Evolutionary conservation across 768 basidiomycete species (phyloP).

Genomic region (Leccinum boreale): DNA sequence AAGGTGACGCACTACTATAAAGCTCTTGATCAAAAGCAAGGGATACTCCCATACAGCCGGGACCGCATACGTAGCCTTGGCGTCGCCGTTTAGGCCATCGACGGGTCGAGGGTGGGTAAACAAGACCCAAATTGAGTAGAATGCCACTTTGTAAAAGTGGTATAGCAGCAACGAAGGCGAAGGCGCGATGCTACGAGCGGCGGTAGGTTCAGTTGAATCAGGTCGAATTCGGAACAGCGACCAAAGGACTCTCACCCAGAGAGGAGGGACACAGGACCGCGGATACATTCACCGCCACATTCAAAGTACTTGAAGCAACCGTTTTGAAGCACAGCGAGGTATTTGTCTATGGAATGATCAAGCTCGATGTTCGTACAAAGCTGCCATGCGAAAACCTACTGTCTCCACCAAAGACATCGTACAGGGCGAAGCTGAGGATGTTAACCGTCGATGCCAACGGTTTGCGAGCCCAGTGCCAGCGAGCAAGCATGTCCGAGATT

Average conservation of each 20-base stretch:
- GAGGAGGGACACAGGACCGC: constrained; percentile 86
- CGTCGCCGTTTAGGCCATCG: constrained; percentile 6
- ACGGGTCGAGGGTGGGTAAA: constrained; percentile 58
- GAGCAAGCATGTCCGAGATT: constrained; percentile 50
- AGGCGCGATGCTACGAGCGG: constrained; percentile 60
- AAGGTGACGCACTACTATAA: constrained; percentile 65
- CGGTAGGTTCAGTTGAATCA: background rate
- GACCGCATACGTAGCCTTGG: constrained; percentile 37
- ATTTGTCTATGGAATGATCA: constrained; percentile 46
- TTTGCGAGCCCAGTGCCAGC: constrained; percentile 89
- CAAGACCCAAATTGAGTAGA: constrained; percentile 91
- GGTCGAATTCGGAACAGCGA: background rate
- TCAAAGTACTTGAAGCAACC: constrained; percentile 99
- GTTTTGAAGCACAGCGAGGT: constrained; percentile 58
- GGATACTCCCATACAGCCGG: constrained; percentile 69
- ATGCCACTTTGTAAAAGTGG: constrained; percentile 95
- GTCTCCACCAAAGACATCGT: constrained; percentile 92
- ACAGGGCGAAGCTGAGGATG: constrained; percentile 88
- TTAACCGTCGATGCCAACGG: constrained; percentile 83
- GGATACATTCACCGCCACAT: constrained; percentile 82
- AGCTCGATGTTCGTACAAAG: background rate
- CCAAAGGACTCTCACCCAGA: constrained; percentile 61
- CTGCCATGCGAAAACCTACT: constrained; percentile 48
- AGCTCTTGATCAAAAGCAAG: constrained; percentile 51
- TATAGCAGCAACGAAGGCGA: constrained; percentile 77